Percentiles rank a stretch among this genome's conserved stretches.
These are phyloP conservation scores for Leccinum rimulosum DNA, from an alignment of 768 basidiomycete species.

Conservation along the genomic window DNA sequence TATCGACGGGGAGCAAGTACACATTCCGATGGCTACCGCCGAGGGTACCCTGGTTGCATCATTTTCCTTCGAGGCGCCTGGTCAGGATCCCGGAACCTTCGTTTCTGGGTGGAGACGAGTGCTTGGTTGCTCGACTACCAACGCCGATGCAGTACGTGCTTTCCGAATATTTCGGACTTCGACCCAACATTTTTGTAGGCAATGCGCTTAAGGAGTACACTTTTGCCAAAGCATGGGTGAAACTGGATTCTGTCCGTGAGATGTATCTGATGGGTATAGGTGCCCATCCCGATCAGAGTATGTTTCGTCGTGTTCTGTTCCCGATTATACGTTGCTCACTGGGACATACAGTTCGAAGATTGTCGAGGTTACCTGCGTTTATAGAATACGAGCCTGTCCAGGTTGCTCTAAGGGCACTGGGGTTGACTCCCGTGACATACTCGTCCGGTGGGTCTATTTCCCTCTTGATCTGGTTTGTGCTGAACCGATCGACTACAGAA, in stretches of 20 bases:
- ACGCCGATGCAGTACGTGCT: slow-evolving; percentile 41
- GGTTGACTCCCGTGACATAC: slow-evolving; percentile 65
- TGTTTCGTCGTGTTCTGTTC: slow-evolving; percentile 17
- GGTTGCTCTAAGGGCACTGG: slow-evolving; percentile 48
- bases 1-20: too few species aligned
- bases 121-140: slow-evolving; percentile 65
- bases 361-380: slow-evolving; percentile 43
- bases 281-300: slow-evolving; percentile 77
- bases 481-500: slow-evolving; percentile 40
- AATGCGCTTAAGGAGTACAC: slow-evolving; percentile 45
- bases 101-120: slow-evolving; percentile 77
- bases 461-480: background rate
- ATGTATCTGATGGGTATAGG: slow-evolving; percentile 73
- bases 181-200: slow-evolving; percentile 34
- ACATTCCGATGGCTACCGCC: too few species aligned
- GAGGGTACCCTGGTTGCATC: too few species aligned
- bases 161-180: slow-evolving; percentile 7
- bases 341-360: slow-evolving; percentile 48
- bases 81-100: slow-evolving; percentile 59
- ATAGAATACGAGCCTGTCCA: slow-evolving; percentile 39
- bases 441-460: slow-evolving; percentile 49
- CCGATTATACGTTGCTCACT: slow-evolving; percentile 3
- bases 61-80: too few species aligned
- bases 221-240: slow-evolving; percentile 44
- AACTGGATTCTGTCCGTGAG: slow-evolving; percentile 59